A percentile compares a stretch with the other conserved stretches of the same genome.
phyloP scores from a whole-genome alignment of 768 basidiomycete genomes.

The Amylocystis lapponica region DNA sequence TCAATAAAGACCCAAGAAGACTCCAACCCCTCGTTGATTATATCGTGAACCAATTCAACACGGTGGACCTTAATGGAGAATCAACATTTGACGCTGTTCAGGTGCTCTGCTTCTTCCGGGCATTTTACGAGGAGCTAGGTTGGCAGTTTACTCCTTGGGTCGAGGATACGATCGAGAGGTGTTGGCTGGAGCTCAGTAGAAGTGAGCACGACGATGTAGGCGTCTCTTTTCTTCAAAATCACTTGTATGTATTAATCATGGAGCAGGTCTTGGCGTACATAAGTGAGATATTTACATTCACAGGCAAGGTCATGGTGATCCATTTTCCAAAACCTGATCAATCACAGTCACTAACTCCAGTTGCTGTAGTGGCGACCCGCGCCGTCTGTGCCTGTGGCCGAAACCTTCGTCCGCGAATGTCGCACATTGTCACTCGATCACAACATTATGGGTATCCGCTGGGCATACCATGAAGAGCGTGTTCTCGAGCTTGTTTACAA shows the following conservation, averaged over 20 bases:
- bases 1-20: conserved; percentile 77
- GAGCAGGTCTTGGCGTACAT: conserved; percentile 67
- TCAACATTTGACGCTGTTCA: conserved; percentile 79
- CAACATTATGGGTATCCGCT: conserved; percentile 75
- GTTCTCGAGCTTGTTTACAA: conserved; percentile 54
- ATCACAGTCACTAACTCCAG: background rate
- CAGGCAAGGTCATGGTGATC: conserved; percentile 63
- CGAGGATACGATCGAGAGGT: conserved; percentile 56
- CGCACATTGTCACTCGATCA: conserved; percentile 44
- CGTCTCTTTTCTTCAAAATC: conserved; percentile 6
- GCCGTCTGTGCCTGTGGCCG: conserved; percentile 54
- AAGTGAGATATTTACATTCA: conserved; percentile 66
- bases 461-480: conserved; percentile 52
- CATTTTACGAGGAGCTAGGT: conserved; percentile 67
- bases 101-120: conserved; percentile 58
- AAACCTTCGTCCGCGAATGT: conserved; percentile 66
- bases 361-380: conserved; percentile 52
- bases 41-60: conserved; percentile 55
- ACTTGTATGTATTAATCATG: conserved; percentile 4
- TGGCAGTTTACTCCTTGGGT: conserved; percentile 82
- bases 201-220: conserved; percentile 77
- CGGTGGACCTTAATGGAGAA: conserved; percentile 74
- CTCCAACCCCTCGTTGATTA: conserved; percentile 75
- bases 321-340: background rate
- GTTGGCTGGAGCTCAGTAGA: conserved; percentile 58